Base-by-base conservation (phyloP, 176 grass and related monocot genomes). In the Elymus sibiricus region DNA sequence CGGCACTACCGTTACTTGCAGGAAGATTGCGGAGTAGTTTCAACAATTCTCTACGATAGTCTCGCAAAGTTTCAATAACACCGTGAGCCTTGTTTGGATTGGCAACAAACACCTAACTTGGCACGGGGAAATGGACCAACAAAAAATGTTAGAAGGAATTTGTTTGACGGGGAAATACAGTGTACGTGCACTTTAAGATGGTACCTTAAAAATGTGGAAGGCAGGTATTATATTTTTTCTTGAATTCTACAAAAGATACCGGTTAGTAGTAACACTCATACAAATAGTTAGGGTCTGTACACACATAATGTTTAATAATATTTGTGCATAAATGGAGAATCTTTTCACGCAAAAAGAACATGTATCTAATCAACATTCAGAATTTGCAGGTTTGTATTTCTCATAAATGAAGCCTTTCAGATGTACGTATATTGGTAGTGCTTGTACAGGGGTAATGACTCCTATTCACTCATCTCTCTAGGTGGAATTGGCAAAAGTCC, bases 201-300 rank as follows among this genome's bases (percentile, higher is more conserved):
- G 26, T 95, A 98, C 95, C 95, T 98, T 98, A 84, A 98, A 98
- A 83, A 98, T 80, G 74, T 98, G 93, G 25, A 98, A 98, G 11
- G 95, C 87, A 83, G 91, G 95, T 86, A 98, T 93, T 74, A 98
- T 98, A 90, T 98, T 98, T 93, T 98, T 98, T 83, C 93, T 98
- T 74, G 95, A 93, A 92, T 98, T 93, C 95, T 95, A 87, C 74
- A 90, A 47, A 66, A 82, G 26, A 7, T 85, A 15, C 15, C 43
- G 7, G 47, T 81, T 67, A 85, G 80, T 79, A 62, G 40, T 39
- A 22, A 53, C 56, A 55, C 31, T 27, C 24, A 9, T 87, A n/a
- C 6, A 76, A 11, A 75, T 53, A 58, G 32, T 67, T 61, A 5
- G 49, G 10, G 17, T 66, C 37, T 6, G 0, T 35, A 42, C 31